phyloP scores from a whole-genome alignment of 495 filamentous ascomycete genomes.

The Talaromyces liani region DNA sequence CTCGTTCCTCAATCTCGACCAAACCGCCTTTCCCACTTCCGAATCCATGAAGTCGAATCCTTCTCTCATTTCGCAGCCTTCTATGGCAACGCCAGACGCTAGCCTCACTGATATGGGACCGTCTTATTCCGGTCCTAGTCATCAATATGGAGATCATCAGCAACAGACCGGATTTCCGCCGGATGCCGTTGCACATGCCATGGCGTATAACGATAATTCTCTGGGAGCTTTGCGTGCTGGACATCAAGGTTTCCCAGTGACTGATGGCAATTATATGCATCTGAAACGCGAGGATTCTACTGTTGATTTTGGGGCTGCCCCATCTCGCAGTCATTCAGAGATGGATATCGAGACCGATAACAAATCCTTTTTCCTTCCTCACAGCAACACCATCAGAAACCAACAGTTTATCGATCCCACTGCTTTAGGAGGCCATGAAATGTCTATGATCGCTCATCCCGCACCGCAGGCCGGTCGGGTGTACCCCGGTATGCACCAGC shows the following conservation, averaged over 20 bases:
- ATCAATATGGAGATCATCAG: constrained; percentile 85
- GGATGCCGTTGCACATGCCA: constrained; percentile 62
- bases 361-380: constrained; percentile 38
- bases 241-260: constrained; percentile 36
- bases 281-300: constrained; percentile 44
- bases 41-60: constrained; percentile 35
- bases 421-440: constrained; percentile 54
- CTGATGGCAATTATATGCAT: constrained; percentile 37
- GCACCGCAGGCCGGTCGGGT: constrained; percentile 57
- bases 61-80: constrained; percentile 27
- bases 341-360: constrained; percentile 52
- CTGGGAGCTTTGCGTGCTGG: constrained; percentile 45
- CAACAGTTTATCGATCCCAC: constrained; percentile 62
- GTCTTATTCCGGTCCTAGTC: constrained; percentile 68
- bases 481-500: constrained; percentile 88
- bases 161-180: constrained; percentile 86
- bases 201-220: constrained; percentile 56
- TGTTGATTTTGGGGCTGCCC: constrained; percentile 49
- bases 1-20: constrained; percentile 44
- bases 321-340: constrained; percentile 42
- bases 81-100: constrained; percentile 32
- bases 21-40: constrained; percentile 33
- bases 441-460: constrained; percentile 34
- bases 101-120: constrained; percentile 29
- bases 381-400: constrained; percentile 24